A percentile compares a stretch with the other conserved stretches of the same genome.
These are phyloP conservation scores for Vitis riparia DNA, from an alignment of 164 flowering plant genomes.

Conservation along the genomic window DNA sequence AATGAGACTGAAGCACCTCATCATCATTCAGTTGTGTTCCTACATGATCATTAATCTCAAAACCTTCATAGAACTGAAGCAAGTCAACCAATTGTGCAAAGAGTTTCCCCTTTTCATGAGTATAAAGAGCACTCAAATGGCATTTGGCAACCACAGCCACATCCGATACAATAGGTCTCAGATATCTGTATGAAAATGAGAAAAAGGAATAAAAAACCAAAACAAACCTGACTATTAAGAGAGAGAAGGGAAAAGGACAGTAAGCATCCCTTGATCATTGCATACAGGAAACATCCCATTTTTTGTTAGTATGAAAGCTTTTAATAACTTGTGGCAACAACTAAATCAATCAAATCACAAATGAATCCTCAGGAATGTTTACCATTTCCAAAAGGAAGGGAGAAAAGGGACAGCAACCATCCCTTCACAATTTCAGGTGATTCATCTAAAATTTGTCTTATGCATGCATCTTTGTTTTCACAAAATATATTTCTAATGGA, in stretches of 20 bases:
- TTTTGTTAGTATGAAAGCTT: too few relatives aligned
- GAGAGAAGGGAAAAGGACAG: background rate
- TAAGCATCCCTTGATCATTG: background rate
- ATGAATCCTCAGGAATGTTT: too few relatives aligned
- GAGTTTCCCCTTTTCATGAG: conserved; percentile 83
- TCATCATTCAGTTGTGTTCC: conserved; percentile 91
- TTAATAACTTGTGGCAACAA: too few relatives aligned
- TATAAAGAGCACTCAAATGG: conserved; percentile 85
- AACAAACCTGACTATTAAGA: background rate
- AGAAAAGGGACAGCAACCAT: too few relatives aligned
- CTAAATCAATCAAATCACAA: too few relatives aligned
- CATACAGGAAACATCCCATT: background rate
- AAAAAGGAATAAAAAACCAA: background rate
- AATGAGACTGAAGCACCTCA: conserved; percentile 84
- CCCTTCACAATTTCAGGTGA: too few relatives aligned
- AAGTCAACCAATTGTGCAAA: conserved; percentile 94
- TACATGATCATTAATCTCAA: conserved; percentile 89
- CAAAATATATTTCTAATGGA: too few relatives aligned
- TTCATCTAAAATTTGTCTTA: too few relatives aligned
- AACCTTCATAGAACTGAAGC: conserved; percentile 89
- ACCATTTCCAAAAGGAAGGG: too few relatives aligned
- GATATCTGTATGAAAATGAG: conserved; percentile 46
- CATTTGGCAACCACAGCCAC: conserved; percentile 94
- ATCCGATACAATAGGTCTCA: conserved; percentile 89
- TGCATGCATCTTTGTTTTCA: too few relatives aligned